Evolutionary conservation across 345 rosid species (phyloP).

Genomic region (Conringia planisiliqua): DNA sequence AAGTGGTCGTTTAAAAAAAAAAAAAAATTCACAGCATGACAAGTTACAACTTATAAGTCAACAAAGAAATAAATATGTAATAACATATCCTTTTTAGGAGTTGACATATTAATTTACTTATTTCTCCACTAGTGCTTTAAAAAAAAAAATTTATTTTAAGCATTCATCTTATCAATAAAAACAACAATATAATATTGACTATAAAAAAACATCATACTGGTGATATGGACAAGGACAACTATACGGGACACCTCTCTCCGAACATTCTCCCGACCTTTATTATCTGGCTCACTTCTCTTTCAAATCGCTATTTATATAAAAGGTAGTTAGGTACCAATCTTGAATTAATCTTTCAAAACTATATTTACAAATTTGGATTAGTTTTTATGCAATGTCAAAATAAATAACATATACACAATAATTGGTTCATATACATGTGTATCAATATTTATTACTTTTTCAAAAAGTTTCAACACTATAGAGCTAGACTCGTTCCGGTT

Average conservation of each 20-base stretch:
- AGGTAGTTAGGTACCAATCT: neutral
- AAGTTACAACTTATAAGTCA: constrained; percentile 15
- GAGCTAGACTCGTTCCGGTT: neutral
- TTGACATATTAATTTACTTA: constrained; percentile 25
- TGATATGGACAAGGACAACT: constrained; percentile 24
- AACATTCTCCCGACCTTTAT: constrained; percentile 15
- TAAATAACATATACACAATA: neutral
- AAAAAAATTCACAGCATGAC: neutral
- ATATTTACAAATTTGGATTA: neutral
- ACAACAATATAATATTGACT: constrained; percentile 15
- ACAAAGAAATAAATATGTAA: neutral
- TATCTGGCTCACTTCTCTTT: constrained; percentile 4
- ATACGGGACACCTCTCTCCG: constrained; percentile 7
- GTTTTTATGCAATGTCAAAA: neutral
- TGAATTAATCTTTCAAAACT: neutral
- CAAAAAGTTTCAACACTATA: neutral
- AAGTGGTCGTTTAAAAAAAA: neutral
- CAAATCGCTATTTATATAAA: constrained; percentile 3
- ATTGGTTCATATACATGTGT: neutral
- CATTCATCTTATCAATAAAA: constrained; percentile 11
- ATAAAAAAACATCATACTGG: neutral
- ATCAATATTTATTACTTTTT: neutral
- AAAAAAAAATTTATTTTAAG: neutral
- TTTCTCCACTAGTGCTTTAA: constrained; percentile 17
- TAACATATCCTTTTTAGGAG: constrained; percentile 16